phyloP scores from a whole-genome alignment of 2,329 filamentous ascomycete species.

The Fusarium siculi region DNA sequence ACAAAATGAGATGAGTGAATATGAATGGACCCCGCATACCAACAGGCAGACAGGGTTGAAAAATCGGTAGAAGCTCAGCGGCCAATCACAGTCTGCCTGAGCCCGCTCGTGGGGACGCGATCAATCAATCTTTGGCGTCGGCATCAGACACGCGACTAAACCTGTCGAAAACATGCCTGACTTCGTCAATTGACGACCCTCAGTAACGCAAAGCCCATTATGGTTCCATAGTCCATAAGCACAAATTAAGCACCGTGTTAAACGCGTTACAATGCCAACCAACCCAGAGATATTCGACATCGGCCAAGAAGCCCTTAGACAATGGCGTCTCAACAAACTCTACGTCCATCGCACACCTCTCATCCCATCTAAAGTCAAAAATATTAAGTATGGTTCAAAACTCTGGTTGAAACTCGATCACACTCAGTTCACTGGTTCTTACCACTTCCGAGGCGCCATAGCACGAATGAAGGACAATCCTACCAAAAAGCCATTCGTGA shows the following conservation, averaged over 20 bases:
- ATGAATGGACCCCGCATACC: not conserved
- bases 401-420: not conserved
- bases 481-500: not conserved
- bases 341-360: not conserved
- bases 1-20: not conserved
- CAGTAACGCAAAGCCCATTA: not conserved
- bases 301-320: not conserved
- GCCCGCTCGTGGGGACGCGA: not conserved
- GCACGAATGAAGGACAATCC: not conserved
- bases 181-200: no score
- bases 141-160: not conserved
- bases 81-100: not conserved
- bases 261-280: not conserved
- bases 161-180: fast-evolving
- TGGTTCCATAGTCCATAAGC: fast-evolving
- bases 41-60: not conserved
- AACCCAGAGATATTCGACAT: not conserved
- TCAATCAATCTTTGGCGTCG: not conserved
- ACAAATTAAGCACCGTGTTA: not conserved
- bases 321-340: not conserved
- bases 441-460: not conserved
- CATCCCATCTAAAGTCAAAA: not conserved
- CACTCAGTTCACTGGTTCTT: not conserved
- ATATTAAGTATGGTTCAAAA: not conserved
- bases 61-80: not conserved